phyloP scores from a whole-genome alignment of 1,284 basidiomycete species.

The Marasmius fiardii region DNA sequence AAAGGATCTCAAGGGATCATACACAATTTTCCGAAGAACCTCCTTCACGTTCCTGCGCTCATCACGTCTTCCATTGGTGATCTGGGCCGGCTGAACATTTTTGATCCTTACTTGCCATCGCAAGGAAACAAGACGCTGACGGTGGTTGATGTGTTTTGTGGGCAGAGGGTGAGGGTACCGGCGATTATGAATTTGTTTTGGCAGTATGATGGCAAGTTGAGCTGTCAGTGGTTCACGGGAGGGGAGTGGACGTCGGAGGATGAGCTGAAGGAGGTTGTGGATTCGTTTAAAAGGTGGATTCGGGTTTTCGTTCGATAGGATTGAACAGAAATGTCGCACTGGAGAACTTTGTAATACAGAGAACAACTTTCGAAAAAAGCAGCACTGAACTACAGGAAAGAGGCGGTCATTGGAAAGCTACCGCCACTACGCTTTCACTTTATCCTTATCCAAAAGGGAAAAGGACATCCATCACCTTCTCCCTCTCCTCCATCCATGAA shows the following conservation, averaged over 20 bases:
- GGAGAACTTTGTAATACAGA: too few species aligned
- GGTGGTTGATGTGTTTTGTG: constrained; percentile 11
- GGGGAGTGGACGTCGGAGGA: constrained; percentile 6
- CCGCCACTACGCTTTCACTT: too few species aligned
- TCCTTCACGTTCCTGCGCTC: constrained; percentile 7
- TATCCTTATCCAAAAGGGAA: too few species aligned
- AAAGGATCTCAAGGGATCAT: background rate
- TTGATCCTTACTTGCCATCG: constrained; percentile 4
- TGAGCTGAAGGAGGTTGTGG: background rate
- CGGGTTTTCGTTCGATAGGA: background rate
- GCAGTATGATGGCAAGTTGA: constrained; percentile 13
- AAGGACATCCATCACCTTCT: too few species aligned
- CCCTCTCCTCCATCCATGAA: too few species aligned
- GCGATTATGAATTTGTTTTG: constrained; percentile 12
- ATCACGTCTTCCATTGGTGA: constrained; percentile 16
- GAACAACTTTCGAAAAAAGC: too few species aligned
- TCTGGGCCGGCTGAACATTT: constrained; percentile 7
- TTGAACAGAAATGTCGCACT: too few species aligned
- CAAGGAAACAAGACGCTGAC: constrained; percentile 5
- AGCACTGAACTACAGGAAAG: too few species aligned
- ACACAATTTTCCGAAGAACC: background rate
- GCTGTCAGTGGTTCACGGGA: constrained; percentile 12
- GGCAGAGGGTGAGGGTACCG: constrained; percentile 10
- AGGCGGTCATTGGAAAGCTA: too few species aligned
- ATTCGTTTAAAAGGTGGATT: background rate